Evolutionary conservation across 768 basidiomycete genomes (phyloP).

Genomic region (Trametes punicea): DNA sequence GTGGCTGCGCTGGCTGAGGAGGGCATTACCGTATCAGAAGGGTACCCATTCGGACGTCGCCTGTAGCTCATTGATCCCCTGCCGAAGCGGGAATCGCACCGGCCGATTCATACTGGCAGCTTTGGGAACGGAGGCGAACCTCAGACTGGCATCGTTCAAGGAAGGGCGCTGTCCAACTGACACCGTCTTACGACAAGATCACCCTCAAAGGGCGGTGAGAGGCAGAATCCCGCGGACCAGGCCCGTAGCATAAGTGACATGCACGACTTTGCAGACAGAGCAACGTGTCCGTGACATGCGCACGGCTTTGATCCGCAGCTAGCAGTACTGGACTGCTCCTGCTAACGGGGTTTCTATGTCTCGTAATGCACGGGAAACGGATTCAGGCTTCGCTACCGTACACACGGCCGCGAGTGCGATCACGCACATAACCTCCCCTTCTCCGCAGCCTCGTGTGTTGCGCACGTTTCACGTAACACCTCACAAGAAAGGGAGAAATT

Average conservation of each 20-base stretch:
- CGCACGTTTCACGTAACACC: conserved; percentile 3
- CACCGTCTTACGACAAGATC: background rate
- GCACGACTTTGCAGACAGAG: background rate
- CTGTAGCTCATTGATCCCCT: background rate
- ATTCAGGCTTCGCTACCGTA: background rate
- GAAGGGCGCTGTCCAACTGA: background rate
- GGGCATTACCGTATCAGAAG: background rate
- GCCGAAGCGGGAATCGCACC: background rate
- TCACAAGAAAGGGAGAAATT: background rate
- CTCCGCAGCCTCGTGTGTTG: conserved; percentile 11
- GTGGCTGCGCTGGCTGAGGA: background rate
- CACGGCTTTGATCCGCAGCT: too few relatives aligned
- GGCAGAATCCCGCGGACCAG: background rate
- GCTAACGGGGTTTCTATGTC: too few relatives aligned
- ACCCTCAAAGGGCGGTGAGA: background rate
- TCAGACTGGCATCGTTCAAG: background rate
- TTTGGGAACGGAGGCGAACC: background rate
- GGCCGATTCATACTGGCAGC: background rate
- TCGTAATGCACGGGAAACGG: too few relatives aligned
- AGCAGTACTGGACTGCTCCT: too few relatives aligned
- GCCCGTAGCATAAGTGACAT: background rate
- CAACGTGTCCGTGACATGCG: background rate
- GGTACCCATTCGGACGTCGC: background rate
- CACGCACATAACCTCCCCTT: background rate
- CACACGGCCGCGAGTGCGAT: background rate